phyloP scores from a whole-genome alignment of 805 yeast genomes.

The Wickerhamiella shivajii region DNA sequence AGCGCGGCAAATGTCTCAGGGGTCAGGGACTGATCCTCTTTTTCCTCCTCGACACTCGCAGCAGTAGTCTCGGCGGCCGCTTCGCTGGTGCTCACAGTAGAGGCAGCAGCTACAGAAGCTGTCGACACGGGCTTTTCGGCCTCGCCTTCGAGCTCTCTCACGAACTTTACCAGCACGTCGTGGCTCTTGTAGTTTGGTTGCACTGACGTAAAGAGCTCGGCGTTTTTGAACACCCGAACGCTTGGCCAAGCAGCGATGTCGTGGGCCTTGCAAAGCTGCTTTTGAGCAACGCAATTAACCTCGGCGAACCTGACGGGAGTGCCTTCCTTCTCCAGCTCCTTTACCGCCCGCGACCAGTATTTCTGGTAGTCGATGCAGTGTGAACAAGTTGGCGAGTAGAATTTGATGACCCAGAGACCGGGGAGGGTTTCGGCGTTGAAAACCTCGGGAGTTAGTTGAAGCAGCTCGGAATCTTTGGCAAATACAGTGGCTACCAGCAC shows the following conservation, averaged over 20 bases:
- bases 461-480: too few relatives aligned
- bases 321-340: constrained; percentile 27
- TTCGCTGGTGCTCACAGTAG: constrained; percentile 7
- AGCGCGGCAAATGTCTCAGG: neutral
- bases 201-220: constrained; percentile 18
- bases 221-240: constrained; percentile 42
- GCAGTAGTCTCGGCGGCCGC: constrained; percentile 8
- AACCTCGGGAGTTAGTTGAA: constrained; percentile 11
- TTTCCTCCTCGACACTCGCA: neutral
- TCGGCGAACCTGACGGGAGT: constrained; percentile 45
- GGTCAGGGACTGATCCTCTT: neutral
- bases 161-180: constrained; percentile 10
- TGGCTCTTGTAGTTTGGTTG: constrained; percentile 9
- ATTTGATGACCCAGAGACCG: constrained; percentile 67
- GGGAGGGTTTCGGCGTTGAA: constrained; percentile 17
- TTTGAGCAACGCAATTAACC: constrained; percentile 75
- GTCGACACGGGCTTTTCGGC: constrained; percentile 7
- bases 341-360: constrained; percentile 57
- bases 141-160: constrained; percentile 4
- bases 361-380: constrained; percentile 79
- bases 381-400: constrained; percentile 75
- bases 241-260: constrained; percentile 54
- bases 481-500: too few relatives aligned
- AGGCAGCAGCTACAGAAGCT: constrained; percentile 7
- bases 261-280: constrained; percentile 69